phyloP scores from a whole-genome alignment of 352 stramenopile genomes.

The Pythium periplocum region DNA sequence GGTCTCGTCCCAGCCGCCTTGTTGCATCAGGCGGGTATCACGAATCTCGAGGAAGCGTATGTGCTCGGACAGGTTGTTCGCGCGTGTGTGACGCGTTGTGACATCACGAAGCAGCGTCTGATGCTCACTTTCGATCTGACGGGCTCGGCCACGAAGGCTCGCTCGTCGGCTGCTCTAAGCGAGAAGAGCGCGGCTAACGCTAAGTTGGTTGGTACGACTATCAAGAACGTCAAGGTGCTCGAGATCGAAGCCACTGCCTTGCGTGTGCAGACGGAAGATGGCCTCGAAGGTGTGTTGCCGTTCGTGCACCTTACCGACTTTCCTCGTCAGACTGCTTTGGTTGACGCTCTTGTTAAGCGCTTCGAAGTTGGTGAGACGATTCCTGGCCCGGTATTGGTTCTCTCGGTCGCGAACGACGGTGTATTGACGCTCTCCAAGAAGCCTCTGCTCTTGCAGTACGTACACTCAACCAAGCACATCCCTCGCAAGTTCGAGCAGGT shows the following conservation, averaged over 20 bases:
- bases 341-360: conserved; percentile 60
- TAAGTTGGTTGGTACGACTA: conserved; percentile 43
- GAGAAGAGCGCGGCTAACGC: conserved; percentile 8
- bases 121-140: conserved; percentile 80
- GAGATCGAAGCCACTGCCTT: conserved; percentile 61
- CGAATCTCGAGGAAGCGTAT: conserved; percentile 83
- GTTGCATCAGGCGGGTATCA: conserved; percentile 78
- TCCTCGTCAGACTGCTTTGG: conserved; percentile 64
- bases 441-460: conserved; percentile 63
- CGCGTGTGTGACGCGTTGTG: conserved; percentile 66
- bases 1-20: conserved; percentile 86
- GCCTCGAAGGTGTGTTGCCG: conserved; percentile 65
- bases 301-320: conserved; percentile 87
- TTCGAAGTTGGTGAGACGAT: conserved; percentile 51
- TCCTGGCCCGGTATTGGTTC: conserved; percentile 49
- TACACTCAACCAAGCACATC: conserved; percentile 24
- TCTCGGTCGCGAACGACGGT: conserved; percentile 65
- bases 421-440: conserved; percentile 79
- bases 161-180: conserved; percentile 4
- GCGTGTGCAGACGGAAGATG: conserved; percentile 70
- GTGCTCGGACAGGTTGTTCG: conserved; percentile 85
- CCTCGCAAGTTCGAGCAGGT: conserved; percentile 61
- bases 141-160: conserved; percentile 6
- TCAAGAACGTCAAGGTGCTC: conserved; percentile 64
- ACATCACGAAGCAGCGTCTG: conserved; percentile 73